Base-by-base conservation (phyloP, 2,329 filamentous ascomycete genomes). In the Aspergillus tubingensis region DNA sequence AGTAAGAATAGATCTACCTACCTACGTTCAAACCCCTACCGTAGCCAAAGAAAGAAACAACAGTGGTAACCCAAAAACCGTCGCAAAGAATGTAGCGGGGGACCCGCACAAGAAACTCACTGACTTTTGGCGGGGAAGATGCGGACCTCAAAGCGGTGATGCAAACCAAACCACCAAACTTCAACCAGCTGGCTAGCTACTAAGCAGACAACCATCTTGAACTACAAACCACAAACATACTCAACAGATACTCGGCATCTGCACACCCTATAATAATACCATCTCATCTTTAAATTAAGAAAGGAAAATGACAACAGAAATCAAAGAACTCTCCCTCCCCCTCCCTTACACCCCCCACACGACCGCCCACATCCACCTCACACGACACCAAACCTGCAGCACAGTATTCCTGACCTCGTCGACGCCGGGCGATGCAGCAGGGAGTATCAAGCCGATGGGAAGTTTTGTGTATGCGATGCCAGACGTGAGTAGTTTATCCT, bases 381-480 rank as follows among this genome's bases (percentile, higher is more conserved):
- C 82, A 8, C 74, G 83, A 62, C 76, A 84, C 59, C 74, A 77
- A 5, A 82, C 81, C 25, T 84, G 81, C 51, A 71, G 82, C 10
- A 78, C 86, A 47, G 76, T 87, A 10, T 87, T 87, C 71, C 75
- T 88, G 48, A 82, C 83, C 0, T 86, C 82, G 0, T 83, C 83
- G 7, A 78, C 80, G 2, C 70, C 80, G 1, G 84, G 76, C 2
- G 75, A 80, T 44, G 74, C 73, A 19, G 68, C 70, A 0, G 70
- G 70, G 10, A 69, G 70, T 54, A 69, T 73, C 32, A 79, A 84
- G 43, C 80, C 84, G 53, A 83, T 98, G 77, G 94, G 95, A 3
- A 96, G 92, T 53, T 94, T 98, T 72, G 91, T 98, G 49, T 98
- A 96, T 74, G 91, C 93, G 2, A 86, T 99, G 74, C 94, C 95